Base-by-base conservation (phyloP, 805 yeast species). In the Zygoascus bituminiphila region DNA sequence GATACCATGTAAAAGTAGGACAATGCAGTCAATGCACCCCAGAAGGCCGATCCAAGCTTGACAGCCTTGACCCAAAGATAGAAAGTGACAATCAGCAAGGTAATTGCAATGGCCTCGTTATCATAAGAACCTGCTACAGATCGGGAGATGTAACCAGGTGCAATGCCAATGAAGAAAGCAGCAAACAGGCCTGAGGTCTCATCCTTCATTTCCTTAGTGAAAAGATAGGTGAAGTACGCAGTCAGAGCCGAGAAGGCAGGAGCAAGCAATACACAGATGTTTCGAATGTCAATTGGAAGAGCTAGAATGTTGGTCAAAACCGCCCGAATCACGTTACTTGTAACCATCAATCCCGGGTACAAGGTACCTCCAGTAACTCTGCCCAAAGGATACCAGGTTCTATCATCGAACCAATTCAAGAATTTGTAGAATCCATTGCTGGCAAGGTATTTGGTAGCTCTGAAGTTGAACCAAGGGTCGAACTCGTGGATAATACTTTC, bases 101-200 rank as follows among this genome's bases (percentile, higher is more conserved):
- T 89, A 65, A 93, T 93, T 42, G 98, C 97, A 68, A 93, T 93
- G 46, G 98, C 98, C 71, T 93, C 99, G 67, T 93, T 93, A 74
- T 94, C 99, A 64, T 93, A 93, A 14, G 96, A 86, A 29, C 99
- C 99, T 12, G 98, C 98, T 47, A 93, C 99, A 1, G 97, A 89
- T 66, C 99, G 79, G 45, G 97, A 88, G 58, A 93, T 94, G 67
- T 93, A 94, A 50, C 98, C 99, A 5, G 98, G 98, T 1, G 96
- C 96, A 69, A 93, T 89, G 42, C 95, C 96, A 79, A 93, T 88
- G 67, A 93, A 93, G 12, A 85, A 80, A 15, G 97, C 98, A 45
- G 96, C 86, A 54, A 93, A 72, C 51, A 93, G 70, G 5, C 98
- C 98, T 4, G 97, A 95, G 41, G 87, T 78, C 40, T 83, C 72